Evolutionary conservation across 768 basidiomycete species (phyloP).

Genomic region (Rhizopogon salebrosus): DNA sequence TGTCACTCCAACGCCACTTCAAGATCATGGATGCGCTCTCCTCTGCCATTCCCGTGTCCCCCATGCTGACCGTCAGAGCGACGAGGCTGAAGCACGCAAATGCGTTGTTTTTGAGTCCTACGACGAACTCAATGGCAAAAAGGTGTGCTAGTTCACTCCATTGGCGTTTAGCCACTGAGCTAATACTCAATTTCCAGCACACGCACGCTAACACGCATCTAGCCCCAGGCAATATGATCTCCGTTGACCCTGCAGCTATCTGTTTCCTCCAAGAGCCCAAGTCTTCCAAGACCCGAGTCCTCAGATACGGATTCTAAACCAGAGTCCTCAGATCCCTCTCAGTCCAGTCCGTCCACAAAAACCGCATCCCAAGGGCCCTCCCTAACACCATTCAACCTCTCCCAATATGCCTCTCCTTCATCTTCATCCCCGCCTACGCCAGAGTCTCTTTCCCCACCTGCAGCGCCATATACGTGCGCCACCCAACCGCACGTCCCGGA

Average conservation of each 20-base stretch:
- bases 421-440: conserved; percentile 91
- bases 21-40: too few species aligned
- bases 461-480: conserved; percentile 88
- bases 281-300: conserved; percentile 10
- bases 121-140: conserved; percentile 87
- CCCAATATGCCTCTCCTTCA: conserved; percentile 80
- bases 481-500: conserved; percentile 93
- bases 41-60: too few species aligned
- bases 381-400: conserved; percentile 78
- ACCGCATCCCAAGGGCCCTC: conserved; percentile 10
- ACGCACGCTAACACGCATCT: conserved; percentile 80
- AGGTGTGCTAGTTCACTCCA: conserved; percentile 46
- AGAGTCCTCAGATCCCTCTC: background rate
- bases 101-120: too few species aligned
- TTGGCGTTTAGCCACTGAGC: too few species aligned
- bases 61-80: too few species aligned
- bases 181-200: conserved; percentile 45
- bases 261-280: conserved; percentile 53
- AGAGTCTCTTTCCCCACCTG: conserved; percentile 85
- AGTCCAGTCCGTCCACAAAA: background rate
- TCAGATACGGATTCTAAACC: background rate
- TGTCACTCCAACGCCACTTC: too few species aligned
- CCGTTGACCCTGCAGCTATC: conserved; percentile 79
- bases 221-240: conserved; percentile 91
- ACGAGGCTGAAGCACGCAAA: too few species aligned